phyloP scores from a whole-genome alignment of 2,329 filamentous ascomycete genomes.

The Stachybotrys echinatus region DNA sequence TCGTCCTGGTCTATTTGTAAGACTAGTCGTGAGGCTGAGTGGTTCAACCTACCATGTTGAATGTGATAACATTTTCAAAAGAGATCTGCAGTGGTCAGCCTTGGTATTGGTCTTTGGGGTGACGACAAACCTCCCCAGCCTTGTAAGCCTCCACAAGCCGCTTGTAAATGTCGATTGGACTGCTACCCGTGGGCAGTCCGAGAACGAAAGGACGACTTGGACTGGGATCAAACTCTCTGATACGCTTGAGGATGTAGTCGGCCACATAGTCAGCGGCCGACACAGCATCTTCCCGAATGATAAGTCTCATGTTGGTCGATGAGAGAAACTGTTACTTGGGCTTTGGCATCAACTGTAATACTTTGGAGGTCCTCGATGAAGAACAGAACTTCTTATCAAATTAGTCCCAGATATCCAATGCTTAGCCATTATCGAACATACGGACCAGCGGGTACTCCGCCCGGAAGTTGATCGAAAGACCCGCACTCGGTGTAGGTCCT shows the following conservation, averaged over 20 bases:
- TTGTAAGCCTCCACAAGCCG: slow-evolving; percentile 59
- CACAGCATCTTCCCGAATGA: slow-evolving; percentile 61
- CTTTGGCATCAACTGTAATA: no score
- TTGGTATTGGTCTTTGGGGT: no score
- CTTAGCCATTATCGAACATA: no score
- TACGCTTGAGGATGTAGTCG: slow-evolving; percentile 59
- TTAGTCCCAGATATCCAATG: no score
- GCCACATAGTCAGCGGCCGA: slow-evolving; percentile 63
- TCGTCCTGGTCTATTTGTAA: slow-evolving; percentile 53
- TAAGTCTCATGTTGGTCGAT: slow-evolving; percentile 64
- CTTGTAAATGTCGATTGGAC: slow-evolving; percentile 27
- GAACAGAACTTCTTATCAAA: no score
- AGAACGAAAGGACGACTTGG: slow-evolving; percentile 13
- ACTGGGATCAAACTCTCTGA: slow-evolving; percentile 10
- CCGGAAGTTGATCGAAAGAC: no score
- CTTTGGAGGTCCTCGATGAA: no score
- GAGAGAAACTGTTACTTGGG: no score
- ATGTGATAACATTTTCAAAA: slow-evolving; percentile 66
- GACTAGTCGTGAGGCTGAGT: no score
- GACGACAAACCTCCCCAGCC: slow-evolving; percentile 46
- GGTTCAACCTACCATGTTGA: slow-evolving; percentile 65
- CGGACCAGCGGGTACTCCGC: no score
- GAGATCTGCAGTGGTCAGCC: slow-evolving; percentile 7
- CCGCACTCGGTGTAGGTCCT: no score
- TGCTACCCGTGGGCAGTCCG: slow-evolving; percentile 13